phyloP scores from a whole-genome alignment of 345 rosid genomes.

The Pistacia atlantica region DNA sequence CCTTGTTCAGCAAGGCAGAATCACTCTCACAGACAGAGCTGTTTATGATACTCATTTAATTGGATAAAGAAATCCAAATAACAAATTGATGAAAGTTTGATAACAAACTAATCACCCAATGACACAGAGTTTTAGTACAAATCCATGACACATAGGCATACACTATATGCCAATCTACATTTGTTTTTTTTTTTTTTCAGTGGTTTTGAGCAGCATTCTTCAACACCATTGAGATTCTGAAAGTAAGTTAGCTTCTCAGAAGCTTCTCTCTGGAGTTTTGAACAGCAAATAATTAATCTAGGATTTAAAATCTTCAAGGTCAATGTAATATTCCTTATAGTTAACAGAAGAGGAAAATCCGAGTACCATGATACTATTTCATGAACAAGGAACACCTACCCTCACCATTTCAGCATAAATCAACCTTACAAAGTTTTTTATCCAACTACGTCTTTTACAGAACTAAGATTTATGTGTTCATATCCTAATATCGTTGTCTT shows the following conservation, averaged over 20 bases:
- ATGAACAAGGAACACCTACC: not conserved
- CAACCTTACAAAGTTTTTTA: not conserved
- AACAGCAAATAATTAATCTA: not conserved
- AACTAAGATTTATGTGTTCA: not conserved
- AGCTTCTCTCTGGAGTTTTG: not conserved
- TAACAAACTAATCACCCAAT: not conserved
- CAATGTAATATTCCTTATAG: not conserved
- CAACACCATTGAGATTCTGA: not conserved
- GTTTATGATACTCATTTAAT: slow-evolving; percentile 1
- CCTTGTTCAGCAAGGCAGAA: not conserved
- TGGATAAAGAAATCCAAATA: slow-evolving; percentile 13
- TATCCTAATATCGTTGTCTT: not conserved
- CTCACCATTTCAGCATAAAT: not conserved
- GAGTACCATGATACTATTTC: not conserved
- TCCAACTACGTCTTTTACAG: not conserved
- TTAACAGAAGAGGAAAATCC: not conserved
- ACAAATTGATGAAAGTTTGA: slow-evolving; percentile 11
- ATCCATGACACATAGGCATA: not conserved
- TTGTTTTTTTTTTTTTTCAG: not conserved
- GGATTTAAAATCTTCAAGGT: not conserved
- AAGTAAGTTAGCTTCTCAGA: not conserved
- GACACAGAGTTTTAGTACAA: not conserved
- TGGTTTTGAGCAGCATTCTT: not conserved
- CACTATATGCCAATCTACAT: not conserved
- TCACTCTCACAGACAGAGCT: not conserved